Evolutionary conservation across 352 stramenopile genomes (phyloP).

Genomic region (Phytophthora hibernalis): DNA sequence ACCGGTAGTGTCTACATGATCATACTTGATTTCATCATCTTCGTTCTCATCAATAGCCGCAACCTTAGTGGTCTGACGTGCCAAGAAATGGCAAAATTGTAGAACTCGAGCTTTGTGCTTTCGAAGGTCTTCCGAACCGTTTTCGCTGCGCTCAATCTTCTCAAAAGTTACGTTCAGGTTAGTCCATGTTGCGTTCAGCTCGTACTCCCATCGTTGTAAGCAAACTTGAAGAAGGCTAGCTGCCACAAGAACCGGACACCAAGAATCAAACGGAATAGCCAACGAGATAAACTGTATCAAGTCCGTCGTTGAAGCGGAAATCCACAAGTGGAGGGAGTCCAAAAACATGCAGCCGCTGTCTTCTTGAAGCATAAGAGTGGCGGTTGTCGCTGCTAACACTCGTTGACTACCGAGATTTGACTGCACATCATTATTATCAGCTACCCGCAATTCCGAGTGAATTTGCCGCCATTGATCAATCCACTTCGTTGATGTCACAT

Average conservation of each 20-base stretch:
- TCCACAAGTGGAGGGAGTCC: conserved; percentile 13
- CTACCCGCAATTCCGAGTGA: conserved; percentile 19
- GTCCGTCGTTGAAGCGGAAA: conserved; percentile 10
- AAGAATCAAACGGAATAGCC: conserved; percentile 7
- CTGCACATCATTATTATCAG: conserved; percentile 8
- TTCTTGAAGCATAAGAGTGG: conserved; percentile 24
- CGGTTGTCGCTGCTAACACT: background rate
- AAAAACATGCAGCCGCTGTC: conserved; percentile 21
- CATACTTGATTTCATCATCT: background rate
- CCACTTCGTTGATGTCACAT: conserved; percentile 13
- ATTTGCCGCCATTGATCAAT: conserved; percentile 26
- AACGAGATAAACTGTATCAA: conserved; percentile 21
- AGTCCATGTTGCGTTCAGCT: conserved; percentile 10
- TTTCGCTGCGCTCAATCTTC: conserved; percentile 9
- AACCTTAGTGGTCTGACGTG: background rate
- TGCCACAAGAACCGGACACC: conserved; percentile 1
- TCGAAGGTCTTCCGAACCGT: conserved; percentile 27
- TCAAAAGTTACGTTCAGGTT: conserved; percentile 19
- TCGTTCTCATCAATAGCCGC: background rate
- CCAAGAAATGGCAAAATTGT: conserved; percentile 20
- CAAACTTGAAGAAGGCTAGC: conserved; percentile 19
- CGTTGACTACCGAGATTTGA: background rate
- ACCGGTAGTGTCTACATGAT: background rate
- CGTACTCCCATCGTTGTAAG: conserved; percentile 14
- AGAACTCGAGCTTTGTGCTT: conserved; percentile 6